Evolutionary conservation across 331 rosid species (phyloP), one percentile per base, ranked within the genome.

Genomic region (Quercus phellos): DNA sequence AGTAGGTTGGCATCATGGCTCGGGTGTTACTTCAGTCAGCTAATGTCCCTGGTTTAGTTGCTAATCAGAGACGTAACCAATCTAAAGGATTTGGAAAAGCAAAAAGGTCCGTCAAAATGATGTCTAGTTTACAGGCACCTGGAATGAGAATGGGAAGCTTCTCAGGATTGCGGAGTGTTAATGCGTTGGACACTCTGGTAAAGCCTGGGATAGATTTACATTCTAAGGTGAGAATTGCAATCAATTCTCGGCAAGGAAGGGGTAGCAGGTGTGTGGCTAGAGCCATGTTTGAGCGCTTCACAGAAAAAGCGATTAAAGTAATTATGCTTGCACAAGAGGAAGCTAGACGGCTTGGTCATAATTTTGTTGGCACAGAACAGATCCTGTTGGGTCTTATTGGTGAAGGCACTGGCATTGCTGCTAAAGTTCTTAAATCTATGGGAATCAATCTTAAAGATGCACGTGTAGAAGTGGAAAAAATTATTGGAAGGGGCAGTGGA

Each of bases 251-350:
- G 59, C 76, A 84, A 43, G 79, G 74, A 78, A 91, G 84, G 86
- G 97, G 90, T 56, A 87, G 85, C 55, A 86, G 96, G 87, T 82
- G 89, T 30, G 90, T 85, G 3, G 89, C 94, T 3, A 92, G 82
- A 63, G 99, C 99, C 8, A 95, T 95, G 99, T 95, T 95, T 70
- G 99, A 95, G 90, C 97, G 99, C 42, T 95, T 92, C 74, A 95
- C 99, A 0, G 99, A 92, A 84, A 95, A 95, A 74, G 98, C 99
- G 43, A 95, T 95, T 70, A 92, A 95, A 79, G 98, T 92, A 4
- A 92, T 95, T 67, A 92, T 95, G 99, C 90, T 92, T 50, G 97
- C 99, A 18, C 98, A 95, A 81, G 99, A 95, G 85, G 99, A 95
- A 85, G 98, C 98, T 9, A 92, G 98, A 77, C 88, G 99, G 4